Evolutionary conservation across 352 stramenopile species (phyloP).

Genomic region (Phytophthora syringae): DNA sequence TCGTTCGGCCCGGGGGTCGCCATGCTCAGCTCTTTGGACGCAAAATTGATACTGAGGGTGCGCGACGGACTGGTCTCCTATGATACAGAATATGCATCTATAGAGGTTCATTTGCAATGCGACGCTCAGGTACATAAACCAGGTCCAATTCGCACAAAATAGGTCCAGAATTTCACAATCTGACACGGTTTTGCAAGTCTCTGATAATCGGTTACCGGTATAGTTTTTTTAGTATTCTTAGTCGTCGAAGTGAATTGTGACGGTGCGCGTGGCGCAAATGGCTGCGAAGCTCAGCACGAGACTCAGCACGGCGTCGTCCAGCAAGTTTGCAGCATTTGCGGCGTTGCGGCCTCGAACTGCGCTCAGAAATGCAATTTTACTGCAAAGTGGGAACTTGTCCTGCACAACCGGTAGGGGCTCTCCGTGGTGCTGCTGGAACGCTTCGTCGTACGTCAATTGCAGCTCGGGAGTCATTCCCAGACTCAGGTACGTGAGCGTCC

Average conservation of each 20-base stretch:
- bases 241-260: conserved; percentile 32
- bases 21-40: too few species aligned
- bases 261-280: conserved; percentile 25
- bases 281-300: conserved; percentile 32
- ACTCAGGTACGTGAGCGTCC: conserved; percentile 32
- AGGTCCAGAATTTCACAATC: background rate
- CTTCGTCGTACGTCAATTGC: conserved; percentile 12
- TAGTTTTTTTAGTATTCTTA: too few species aligned
- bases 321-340: background rate
- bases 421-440: conserved; percentile 25
- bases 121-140: too few species aligned
- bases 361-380: conserved; percentile 37
- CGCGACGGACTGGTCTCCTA: too few species aligned
- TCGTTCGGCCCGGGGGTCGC: too few species aligned
- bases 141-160: too few species aligned
- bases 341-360: background rate
- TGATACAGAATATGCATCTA: background rate
- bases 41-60: too few species aligned
- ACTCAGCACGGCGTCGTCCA: conserved; percentile 31
- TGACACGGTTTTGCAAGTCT: background rate
- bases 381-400: conserved; percentile 7
- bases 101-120: background rate
- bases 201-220: too few species aligned
- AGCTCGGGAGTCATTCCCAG: conserved; percentile 22
- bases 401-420: conserved; percentile 31